These are phyloP conservation scores for Rhynchospora tenuis DNA, from an alignment of 176 grass and related monocot species.

Conservation along the genomic window DNA sequence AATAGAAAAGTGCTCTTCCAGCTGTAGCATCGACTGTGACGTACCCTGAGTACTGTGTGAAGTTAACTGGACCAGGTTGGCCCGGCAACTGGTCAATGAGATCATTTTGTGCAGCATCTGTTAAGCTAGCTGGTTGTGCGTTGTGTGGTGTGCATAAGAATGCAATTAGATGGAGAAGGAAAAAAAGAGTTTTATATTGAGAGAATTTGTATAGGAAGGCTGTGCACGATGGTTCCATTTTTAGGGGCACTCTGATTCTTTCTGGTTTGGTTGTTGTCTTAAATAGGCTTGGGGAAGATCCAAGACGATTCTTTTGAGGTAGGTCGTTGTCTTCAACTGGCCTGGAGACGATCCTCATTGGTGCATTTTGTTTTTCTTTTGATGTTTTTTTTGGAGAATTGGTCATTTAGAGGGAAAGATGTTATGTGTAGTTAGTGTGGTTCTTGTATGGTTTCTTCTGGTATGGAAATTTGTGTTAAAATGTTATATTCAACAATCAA, in stretches of 20 bases:
- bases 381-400: not conserved
- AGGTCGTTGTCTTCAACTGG: not conserved
- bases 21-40: slow-evolving; percentile 59
- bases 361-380: not conserved
- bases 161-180: not conserved
- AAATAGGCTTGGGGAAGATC: not conserved
- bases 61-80: slow-evolving; percentile 62
- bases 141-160: not conserved
- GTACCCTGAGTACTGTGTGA: slow-evolving; percentile 87
- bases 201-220: not conserved
- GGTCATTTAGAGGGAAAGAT: not conserved
- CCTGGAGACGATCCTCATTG: not conserved
- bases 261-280: not conserved
- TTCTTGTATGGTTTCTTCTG: not conserved
- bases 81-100: slow-evolving; percentile 57
- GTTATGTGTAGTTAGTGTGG: not conserved
- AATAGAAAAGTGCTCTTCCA: slow-evolving; percentile 77
- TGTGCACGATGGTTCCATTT: slow-evolving; percentile 6
- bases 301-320: not conserved
- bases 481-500: not conserved
- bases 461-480: not conserved
- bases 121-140: not conserved
- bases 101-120: slow-evolving; percentile 24
- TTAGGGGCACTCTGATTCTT: not conserved
- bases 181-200: not conserved